These are phyloP conservation scores for Dunaliella primolecta DNA, from an alignment of 139 green algal genomes.

Conservation along the genomic window DNA sequence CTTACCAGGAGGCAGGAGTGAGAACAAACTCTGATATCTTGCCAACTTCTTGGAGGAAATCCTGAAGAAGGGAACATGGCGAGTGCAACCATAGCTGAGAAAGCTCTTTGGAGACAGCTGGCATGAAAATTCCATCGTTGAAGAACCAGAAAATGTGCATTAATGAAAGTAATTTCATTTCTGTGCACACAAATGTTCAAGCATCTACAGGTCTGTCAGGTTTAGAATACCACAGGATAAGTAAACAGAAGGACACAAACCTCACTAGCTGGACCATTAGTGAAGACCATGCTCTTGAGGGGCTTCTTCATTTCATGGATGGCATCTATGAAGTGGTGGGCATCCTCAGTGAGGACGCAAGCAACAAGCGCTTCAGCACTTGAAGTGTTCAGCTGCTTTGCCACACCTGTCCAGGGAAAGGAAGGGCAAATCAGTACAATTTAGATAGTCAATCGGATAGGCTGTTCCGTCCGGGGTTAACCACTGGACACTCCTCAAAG, in stretches of 20 bases:
- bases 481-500: too few species aligned
- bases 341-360: neutral
- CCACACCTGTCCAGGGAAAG: neutral
- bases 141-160: too few species aligned
- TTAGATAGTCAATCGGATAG: too few species aligned
- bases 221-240: too few species aligned
- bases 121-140: too few species aligned
- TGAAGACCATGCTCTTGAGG: conserved; percentile 7
- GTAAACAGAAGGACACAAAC: too few species aligned
- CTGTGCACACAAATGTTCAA: too few species aligned
- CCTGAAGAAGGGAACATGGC: neutral
- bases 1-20: neutral
- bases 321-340: neutral
- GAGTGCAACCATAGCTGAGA: neutral
- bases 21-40: neutral
- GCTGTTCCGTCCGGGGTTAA: too few species aligned
- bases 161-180: too few species aligned
- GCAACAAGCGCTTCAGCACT: neutral
- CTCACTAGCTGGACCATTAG: neutral
- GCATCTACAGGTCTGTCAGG: too few species aligned
- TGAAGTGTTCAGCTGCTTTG: neutral
- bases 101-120: neutral
- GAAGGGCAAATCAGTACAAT: neutral
- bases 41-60: neutral
- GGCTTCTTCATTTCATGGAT: conserved; percentile 1